Evolutionary conservation across 1,139 yeast species (phyloP).

Genomic region (Suhomyces bolitotheri): DNA sequence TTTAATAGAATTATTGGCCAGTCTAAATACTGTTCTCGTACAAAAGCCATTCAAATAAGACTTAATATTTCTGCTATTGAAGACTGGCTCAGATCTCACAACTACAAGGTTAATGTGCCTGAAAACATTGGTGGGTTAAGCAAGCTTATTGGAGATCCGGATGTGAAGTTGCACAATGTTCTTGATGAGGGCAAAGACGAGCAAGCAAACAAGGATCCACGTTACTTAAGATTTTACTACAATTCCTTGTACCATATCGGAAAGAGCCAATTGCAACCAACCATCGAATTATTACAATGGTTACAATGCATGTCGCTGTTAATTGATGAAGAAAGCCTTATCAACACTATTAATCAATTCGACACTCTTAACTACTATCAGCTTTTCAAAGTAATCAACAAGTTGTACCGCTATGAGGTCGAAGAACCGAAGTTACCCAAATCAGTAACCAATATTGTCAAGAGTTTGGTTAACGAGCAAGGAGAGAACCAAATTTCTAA

Average conservation of each 20-base stretch:
- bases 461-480: constrained; percentile 35
- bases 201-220: constrained; percentile 26
- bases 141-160: constrained; percentile 19
- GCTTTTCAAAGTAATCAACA: constrained; percentile 61
- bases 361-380: constrained; percentile 69
- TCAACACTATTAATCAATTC: constrained; percentile 56
- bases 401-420: constrained; percentile 81
- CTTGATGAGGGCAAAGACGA: constrained; percentile 14
- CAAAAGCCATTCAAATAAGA: constrained; percentile 86
- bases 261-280: constrained; percentile 65
- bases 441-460: constrained; percentile 37
- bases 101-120: constrained; percentile 49
- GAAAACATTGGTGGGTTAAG: constrained; percentile 31
- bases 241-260: constrained; percentile 61
- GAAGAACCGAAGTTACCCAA: constrained; percentile 68
- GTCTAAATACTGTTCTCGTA: constrained; percentile 69
- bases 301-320: constrained; percentile 77
- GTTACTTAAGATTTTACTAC: constrained; percentile 48
- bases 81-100: constrained; percentile 89
- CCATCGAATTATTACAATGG: constrained; percentile 85
- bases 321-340: constrained; percentile 55
- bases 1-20: constrained; percentile 73
- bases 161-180: constrained; percentile 25
- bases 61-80: constrained; percentile 82
- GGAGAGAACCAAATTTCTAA: constrained; percentile 40